phyloP scores from a whole-genome alignment of 129 eudicot species.

The Solidago caesia region DNA sequence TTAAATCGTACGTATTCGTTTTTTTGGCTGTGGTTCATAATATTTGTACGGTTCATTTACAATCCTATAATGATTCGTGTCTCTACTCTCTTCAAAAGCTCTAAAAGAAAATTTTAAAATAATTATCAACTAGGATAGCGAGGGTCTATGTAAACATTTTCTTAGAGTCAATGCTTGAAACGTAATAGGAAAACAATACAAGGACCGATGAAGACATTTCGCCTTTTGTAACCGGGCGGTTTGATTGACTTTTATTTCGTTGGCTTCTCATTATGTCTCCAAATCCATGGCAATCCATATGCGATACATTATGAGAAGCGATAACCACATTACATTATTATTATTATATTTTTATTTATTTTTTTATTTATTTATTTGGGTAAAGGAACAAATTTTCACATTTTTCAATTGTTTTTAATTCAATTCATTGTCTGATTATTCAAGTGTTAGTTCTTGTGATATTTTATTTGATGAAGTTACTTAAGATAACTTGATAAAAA shows the following conservation, averaged over 20 bases:
- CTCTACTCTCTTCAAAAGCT: not conserved
- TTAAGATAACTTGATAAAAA: too few relatives aligned
- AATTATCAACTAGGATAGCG: too few relatives aligned
- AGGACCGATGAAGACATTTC: not conserved
- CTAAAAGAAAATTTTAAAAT: too few relatives aligned
- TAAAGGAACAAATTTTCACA: constrained; percentile 9
- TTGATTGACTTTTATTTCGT: constrained; percentile 33
- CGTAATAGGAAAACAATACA: constrained; percentile 8
- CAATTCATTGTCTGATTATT: not conserved
- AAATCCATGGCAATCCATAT: constrained; percentile 25
- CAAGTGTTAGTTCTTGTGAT: not conserved
- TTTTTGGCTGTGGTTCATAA: too few relatives aligned
- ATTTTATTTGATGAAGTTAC: too few relatives aligned
- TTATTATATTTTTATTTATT: too few relatives aligned
- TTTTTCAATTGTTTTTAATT: constrained; percentile 8
- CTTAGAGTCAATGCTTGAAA: not conserved
- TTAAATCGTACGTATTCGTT: too few relatives aligned
- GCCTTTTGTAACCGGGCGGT: constrained; percentile 13
- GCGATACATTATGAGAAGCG: constrained; percentile 26
- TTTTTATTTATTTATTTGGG: too few relatives aligned
- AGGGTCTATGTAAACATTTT: too few relatives aligned
- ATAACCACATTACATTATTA: constrained; percentile 4
- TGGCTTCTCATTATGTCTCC: constrained; percentile 16
- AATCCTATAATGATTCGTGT: not conserved
- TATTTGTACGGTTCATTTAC: too few relatives aligned